These are phyloP conservation scores for Cryptococcus deneoformans DNA, from an alignment of 1,284 basidiomycete genomes.

Conservation along the genomic window DNA sequence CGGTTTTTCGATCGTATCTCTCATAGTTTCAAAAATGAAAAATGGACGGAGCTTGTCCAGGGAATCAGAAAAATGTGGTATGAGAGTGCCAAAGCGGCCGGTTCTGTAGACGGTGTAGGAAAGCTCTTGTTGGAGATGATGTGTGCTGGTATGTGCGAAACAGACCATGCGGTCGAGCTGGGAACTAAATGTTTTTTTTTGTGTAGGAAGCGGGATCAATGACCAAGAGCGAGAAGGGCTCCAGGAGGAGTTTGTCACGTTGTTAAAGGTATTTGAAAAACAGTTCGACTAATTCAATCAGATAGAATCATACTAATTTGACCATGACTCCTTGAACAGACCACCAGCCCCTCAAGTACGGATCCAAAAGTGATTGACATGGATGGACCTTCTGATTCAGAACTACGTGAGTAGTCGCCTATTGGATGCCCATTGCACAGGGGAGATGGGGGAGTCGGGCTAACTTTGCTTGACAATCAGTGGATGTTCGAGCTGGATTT, in stretches of 20 bases:
- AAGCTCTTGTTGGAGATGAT: conserved; percentile 76
- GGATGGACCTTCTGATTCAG: conserved; percentile 54
- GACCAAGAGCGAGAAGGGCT: conserved; percentile 35
- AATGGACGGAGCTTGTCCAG: conserved; percentile 67
- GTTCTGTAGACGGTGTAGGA: conserved; percentile 70
- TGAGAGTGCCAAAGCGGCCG: conserved; percentile 69
- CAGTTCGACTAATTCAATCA: background rate
- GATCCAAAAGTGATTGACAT: conserved; percentile 63
- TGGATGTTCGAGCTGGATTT: conserved; percentile 64
- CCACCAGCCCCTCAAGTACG: conserved; percentile 60
- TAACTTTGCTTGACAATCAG: conserved; percentile 48
- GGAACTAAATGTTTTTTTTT: background rate
- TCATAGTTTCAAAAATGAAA: conserved; percentile 71
- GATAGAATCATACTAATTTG: background rate
- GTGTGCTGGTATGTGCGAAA: conserved; percentile 49
- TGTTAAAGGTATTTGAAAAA: conserved; percentile 59
- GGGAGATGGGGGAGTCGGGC: no score
- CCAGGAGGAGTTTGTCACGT: conserved; percentile 63
- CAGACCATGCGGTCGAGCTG: background rate
- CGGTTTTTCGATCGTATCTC: conserved; percentile 91
- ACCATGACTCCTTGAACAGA: conserved; percentile 50
- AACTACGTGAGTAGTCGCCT: conserved; percentile 59
- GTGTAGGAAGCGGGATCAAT: conserved; percentile 20
- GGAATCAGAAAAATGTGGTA: conserved; percentile 74
- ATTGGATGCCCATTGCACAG: no score